Conservation (phyloP, 441 rosid species). For the Populus trichocarpa region DNA sequence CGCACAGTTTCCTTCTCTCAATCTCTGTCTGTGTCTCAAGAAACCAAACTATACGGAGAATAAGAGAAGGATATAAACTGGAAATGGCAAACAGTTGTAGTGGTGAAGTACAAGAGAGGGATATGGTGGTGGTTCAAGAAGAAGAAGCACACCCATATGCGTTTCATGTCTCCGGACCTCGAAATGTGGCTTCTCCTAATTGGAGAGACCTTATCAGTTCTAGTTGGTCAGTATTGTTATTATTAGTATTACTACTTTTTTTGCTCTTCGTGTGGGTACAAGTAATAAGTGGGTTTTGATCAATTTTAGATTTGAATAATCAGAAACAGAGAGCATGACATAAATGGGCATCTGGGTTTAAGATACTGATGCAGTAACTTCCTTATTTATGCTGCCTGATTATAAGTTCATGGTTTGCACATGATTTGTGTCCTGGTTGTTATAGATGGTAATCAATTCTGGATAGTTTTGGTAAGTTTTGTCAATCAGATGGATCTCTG, state of each 20-base stretch:
- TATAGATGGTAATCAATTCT: background rate
- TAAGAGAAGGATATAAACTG: background rate
- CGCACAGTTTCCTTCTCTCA: background rate
- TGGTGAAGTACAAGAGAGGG: conserved; percentile 19
- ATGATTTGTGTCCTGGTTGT: background rate
- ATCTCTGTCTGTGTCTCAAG: background rate
- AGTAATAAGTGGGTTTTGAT: background rate
- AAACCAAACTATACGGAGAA: background rate
- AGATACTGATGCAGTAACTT: background rate
- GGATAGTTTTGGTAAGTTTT: background rate
- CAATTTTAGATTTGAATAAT: background rate
- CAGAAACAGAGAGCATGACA: background rate
- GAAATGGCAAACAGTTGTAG: background rate
- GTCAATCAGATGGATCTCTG: background rate
- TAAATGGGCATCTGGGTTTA: background rate
- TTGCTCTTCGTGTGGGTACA: background rate
- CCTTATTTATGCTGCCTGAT: background rate
- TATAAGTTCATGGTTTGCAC: background rate
- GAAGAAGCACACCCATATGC: conserved; percentile 66
- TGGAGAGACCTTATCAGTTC: conserved; percentile 93
- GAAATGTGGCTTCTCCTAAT: conserved; percentile 74
- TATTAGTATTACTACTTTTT: background rate
- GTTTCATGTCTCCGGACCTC: conserved; percentile 84
- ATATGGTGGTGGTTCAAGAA: conserved; percentile 11
- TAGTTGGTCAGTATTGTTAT: conserved; percentile 57